A percentile compares a stretch with the other conserved stretches of the same genome.
Evolutionary conservation across 1,284 basidiomycete species (phyloP).

Genomic region (Moesziomyces antarcticus): DNA sequence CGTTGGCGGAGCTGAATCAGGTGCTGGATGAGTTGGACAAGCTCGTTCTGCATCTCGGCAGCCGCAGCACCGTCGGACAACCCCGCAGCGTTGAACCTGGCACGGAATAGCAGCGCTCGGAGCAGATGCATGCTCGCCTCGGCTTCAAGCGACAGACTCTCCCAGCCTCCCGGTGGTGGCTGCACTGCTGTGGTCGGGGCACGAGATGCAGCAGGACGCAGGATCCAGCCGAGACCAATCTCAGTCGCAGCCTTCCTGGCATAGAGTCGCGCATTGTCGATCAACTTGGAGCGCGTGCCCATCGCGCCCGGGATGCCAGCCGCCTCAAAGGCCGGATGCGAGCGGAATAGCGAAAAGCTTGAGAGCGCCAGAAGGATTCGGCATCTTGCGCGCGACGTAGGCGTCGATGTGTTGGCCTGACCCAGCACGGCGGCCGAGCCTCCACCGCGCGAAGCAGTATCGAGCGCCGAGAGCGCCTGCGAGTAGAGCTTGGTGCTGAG

Average conservation of each 20-base stretch:
- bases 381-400: conserved; percentile 43
- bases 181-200: conserved; percentile 1
- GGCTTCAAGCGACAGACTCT: conserved; percentile 41
- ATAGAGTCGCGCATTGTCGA: conserved; percentile 54
- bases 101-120: conserved; percentile 24
- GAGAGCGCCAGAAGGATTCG: conserved; percentile 39
- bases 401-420: conserved; percentile 47
- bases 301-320: conserved; percentile 26
- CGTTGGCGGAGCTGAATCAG: conserved; percentile 18
- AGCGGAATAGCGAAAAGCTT: conserved; percentile 39
- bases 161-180: conserved; percentile 45
- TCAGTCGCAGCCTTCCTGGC: conserved; percentile 50
- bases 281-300: conserved; percentile 35
- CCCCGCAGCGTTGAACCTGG: conserved; percentile 5
- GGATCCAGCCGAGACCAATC: conserved; percentile 47
- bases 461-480: conserved; percentile 39
- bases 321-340: conserved; percentile 31
- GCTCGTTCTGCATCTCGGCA: conserved; percentile 12
- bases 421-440: conserved; percentile 42
- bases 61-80: conserved; percentile 3
- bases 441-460: conserved; percentile 28
- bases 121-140: conserved; percentile 32
- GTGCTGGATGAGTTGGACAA: conserved; percentile 17
- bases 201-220: conserved; percentile 23
- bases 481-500: conserved; percentile 40